Conservation (phyloP, 2,329 filamentous ascomycete genomes). For the Colletotrichum spinosum region DNA sequence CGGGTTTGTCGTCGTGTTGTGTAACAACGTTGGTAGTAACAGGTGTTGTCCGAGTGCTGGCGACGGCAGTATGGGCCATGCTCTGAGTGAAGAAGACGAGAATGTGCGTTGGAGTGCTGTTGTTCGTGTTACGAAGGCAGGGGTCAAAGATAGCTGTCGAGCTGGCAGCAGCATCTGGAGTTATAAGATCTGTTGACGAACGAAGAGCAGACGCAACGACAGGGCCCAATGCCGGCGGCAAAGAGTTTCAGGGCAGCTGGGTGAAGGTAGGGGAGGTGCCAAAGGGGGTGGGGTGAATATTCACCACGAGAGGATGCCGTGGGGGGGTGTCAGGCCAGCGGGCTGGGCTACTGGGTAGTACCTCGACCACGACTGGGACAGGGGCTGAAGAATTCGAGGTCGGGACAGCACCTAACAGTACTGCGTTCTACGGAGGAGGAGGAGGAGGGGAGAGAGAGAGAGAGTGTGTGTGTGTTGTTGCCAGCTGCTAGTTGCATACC, state of each 20-base stretch:
- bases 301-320: neutral
- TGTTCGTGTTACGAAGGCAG: constrained; percentile 32
- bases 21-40: constrained; percentile 30
- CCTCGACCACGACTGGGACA: too few species aligned
- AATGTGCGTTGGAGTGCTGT: constrained; percentile 18
- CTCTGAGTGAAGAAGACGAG: constrained; percentile 24
- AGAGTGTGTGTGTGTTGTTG: too few species aligned
- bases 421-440: neutral
- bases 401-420: too few species aligned
- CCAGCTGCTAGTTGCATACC: too few species aligned
- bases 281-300: neutral
- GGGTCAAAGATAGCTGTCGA: constrained; percentile 26
- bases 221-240: constrained; percentile 35
- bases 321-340: neutral
- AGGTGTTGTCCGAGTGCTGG: constrained; percentile 32
- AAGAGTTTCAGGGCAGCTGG: constrained; percentile 37
- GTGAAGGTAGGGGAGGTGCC: constrained; percentile 14
- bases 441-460: neutral
- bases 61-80: constrained; percentile 36
- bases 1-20: constrained; percentile 32
- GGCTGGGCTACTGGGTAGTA: constrained; percentile 2
- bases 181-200: constrained; percentile 37
- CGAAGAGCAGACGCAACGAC: constrained; percentile 32
- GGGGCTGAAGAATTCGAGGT: too few species aligned
- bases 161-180: constrained; percentile 34